These are phyloP conservation scores for Euphrasia arctica DNA, from an alignment of 305 asterid genomes.

Conservation along the genomic window DNA sequence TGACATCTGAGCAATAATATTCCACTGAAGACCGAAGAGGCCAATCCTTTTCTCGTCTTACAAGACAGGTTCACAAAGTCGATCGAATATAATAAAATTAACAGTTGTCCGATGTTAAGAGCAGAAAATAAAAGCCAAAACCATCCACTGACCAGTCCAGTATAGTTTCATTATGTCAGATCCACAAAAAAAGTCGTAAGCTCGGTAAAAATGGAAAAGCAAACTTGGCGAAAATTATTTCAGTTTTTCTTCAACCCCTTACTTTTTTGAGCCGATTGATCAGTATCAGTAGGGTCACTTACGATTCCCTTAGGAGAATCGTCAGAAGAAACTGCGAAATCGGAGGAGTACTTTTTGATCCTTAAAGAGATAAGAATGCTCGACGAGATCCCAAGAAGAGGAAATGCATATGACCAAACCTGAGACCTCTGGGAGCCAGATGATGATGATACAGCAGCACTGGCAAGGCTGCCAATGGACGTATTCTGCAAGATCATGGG, in stretches of 20 bases:
- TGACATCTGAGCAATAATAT: background rate
- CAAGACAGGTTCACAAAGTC: background rate
- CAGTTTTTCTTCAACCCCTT: background rate
- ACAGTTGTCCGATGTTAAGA: background rate
- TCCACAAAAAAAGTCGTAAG: background rate
- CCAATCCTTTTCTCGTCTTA: background rate
- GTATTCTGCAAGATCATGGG: constrained; percentile 98
- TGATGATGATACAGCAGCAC: constrained; percentile 79
- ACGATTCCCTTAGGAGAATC: constrained; percentile 1
- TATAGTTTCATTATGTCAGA: background rate
- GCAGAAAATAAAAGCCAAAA: background rate
- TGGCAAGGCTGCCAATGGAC: constrained; percentile 93
- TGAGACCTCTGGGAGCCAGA: constrained; percentile 53
- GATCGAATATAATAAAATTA: background rate
- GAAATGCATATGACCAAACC: constrained; percentile 69
- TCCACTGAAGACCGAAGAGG: background rate
- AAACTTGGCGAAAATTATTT: background rate
- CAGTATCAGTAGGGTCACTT: background rate
- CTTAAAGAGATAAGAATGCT: constrained; percentile 82
- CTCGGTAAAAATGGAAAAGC: background rate
- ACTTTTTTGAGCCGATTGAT: background rate
- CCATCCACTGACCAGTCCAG: background rate
- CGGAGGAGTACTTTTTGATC: constrained; percentile 71
- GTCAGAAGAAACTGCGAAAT: constrained; percentile 39
- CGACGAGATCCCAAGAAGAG: constrained; percentile 76